phyloP scores from a whole-genome alignment of 2,329 filamentous ascomycete species.

The Pyrenophora tritici-repentis region DNA sequence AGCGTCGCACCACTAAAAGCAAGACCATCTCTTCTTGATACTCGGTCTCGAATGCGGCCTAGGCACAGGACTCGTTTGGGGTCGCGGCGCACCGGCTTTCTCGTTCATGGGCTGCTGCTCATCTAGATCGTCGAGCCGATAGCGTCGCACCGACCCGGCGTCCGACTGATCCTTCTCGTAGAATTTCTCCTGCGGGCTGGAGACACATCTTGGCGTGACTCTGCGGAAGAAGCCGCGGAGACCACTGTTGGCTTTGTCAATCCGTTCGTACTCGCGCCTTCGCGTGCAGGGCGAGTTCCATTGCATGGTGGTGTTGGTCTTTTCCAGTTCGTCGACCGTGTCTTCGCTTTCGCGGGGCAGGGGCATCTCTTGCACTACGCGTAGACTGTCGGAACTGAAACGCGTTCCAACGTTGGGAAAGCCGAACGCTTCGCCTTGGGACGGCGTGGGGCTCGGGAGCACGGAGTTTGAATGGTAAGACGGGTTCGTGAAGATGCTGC shows the following conservation, averaged over 20 bases:
- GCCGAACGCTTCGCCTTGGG: slow-evolving; percentile 19
- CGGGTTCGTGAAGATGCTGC: slow-evolving; percentile 42
- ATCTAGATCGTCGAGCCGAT: slow-evolving; percentile 39
- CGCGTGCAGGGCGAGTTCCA: slow-evolving; percentile 47
- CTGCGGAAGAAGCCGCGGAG: slow-evolving; percentile 40
- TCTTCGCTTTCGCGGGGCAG: slow-evolving; percentile 27
- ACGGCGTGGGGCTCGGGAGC: slow-evolving; percentile 29
- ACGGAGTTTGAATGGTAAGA: slow-evolving; percentile 32
- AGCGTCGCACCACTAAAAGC: slow-evolving; percentile 24
- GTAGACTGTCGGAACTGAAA: slow-evolving; percentile 26
- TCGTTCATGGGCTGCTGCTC: slow-evolving; percentile 22
- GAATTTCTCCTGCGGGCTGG: slow-evolving; percentile 40
- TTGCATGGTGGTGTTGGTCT: slow-evolving; percentile 40
- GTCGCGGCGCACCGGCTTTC: slow-evolving; percentile 23
- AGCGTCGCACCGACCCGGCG: slow-evolving; percentile 45
- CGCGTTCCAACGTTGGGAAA: slow-evolving; percentile 16
- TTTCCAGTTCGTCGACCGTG: slow-evolving; percentile 8
- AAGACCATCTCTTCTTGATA: slow-evolving; percentile 32
- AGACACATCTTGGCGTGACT: slow-evolving; percentile 42
- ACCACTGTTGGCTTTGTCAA: slow-evolving; percentile 46
- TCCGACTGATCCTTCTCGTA: slow-evolving; percentile 46
- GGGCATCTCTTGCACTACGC: slow-evolving; percentile 13
- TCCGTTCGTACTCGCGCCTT: slow-evolving; percentile 43
- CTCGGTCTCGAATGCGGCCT: slow-evolving; percentile 6
- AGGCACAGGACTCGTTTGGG: slow-evolving; percentile 17